Base-by-base conservation (phyloP, 129 eudicot species). In the Artemisia tridentata region DNA sequence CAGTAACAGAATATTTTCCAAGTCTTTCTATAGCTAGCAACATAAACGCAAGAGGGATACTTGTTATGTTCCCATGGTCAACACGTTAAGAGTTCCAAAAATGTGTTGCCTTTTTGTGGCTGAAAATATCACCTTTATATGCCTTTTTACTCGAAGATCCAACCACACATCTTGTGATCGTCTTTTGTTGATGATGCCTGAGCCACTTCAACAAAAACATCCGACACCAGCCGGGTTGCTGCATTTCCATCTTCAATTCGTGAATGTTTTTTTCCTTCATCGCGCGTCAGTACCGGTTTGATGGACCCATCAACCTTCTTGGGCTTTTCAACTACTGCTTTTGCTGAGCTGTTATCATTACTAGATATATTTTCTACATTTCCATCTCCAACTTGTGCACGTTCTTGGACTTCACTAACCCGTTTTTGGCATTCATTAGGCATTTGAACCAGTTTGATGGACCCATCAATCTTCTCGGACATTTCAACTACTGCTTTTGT, bases 121-220 rank as follows among this genome's bases (percentile, higher is more conserved):
- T 11, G 3, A 27, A 60, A 27, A 60, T 38, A 60, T 13, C n/a
- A 20, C 21, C 14, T 19, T 10, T 56, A 19, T 56, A 55, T 18
- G 27, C 61, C 10, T 18, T 7, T 54, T 11, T 59, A 59, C 29
- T n/a, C 46, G 25, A 13, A 76, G 47, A 80, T 80, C 80, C 84
- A 80, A 63, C 84, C 84, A 69, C 80, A 80, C 63, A 46, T 68
- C 46, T 63, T 63, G 7, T 21, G 51, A 3, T 62, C 52, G 31
- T 68, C 41, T 27, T 68, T 55, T 4, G 16, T n/a, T 19, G 67
- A n/a, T 3, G 43, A 20, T 2, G 18, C 61, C 16, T n/a, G 21
- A 9, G 11, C 25, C 9, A 7, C 71, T 38, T 77, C 76, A 1
- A 18, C 72, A 67, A 48, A 66, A 0, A 8, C 67, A 23, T 60